Evolutionary conservation across 352 stramenopile species (phyloP), one percentile per base, ranked within the genome.

Genomic region (Globisporangium rhizosaccharum): DNA sequence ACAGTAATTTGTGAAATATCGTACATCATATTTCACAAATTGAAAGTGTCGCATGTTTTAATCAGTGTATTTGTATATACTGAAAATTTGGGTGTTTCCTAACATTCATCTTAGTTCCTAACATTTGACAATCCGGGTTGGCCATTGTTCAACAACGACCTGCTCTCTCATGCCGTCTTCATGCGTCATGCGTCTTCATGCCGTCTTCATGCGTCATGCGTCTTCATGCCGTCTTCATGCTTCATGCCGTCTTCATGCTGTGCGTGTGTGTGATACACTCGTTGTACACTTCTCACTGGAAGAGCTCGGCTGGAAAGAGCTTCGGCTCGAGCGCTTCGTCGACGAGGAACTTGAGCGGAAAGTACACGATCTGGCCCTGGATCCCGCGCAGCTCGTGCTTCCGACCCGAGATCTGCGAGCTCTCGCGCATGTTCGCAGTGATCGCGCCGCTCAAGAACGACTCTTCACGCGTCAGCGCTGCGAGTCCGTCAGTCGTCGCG

Each of bases 361-460:
- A 94, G 69, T 94, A 92, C 54, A 92, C 83, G 53, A 92, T 85
- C 61, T 94, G 82, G 54, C 85, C 83, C 53, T 79, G 76, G 20
- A 94, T 68, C 42, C 83, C 75, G 56, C 72, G 62, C 51, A 94
- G 68, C 51, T 91, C 79, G 57, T 84, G 65, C 63, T 91, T 84
- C 56, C 75, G 65, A 42, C 81, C 63, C 17, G 73, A 62, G 62
- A 85, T 91, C 61, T 87, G 76, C 33, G 64, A 61, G 45, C 73
- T 78, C 57, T 90, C 74, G 48, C 84, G 81, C 63, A 91, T 75
- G 61, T 91, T 86, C n/a, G 84, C 61, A 15, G 72, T 80, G 67
- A 94, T 82, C 41, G 70, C 75, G 14, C 68, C 74, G 44, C 71
- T 86, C 36, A 66, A 25, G 44, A 90, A 82, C 60, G 67, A 75